Evolutionary conservation across 2,329 filamentous ascomycete species (phyloP).

Genomic region (Cryphonectria radicalis): DNA sequence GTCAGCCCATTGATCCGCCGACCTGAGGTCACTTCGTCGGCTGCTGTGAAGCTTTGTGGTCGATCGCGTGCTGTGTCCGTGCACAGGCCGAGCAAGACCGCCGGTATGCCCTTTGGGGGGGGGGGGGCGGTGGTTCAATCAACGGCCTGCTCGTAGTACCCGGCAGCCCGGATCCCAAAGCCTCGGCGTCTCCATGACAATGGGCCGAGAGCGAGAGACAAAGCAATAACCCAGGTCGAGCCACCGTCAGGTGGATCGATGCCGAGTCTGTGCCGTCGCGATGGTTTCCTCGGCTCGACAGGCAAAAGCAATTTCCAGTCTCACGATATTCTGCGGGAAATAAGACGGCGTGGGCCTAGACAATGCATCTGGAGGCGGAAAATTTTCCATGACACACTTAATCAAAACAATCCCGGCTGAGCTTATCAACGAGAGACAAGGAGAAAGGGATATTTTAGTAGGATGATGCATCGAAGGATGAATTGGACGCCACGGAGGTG

Average conservation of each 20-base stretch:
- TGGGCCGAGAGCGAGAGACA: not conserved
- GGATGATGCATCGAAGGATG: not conserved
- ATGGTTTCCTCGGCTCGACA: not conserved
- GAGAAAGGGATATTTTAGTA: not conserved
- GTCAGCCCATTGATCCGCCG: not conserved
- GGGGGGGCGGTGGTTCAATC: too few relatives aligned
- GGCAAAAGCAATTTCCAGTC: slow-evolving; percentile 2
- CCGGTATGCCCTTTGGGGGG: not conserved
- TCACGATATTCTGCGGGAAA: not conserved
- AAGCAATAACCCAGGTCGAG: not conserved
- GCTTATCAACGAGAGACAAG: slow-evolving; percentile 1
- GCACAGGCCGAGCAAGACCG: not conserved
- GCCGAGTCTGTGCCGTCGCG: not conserved
- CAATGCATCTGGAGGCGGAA: not conserved
- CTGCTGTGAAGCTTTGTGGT: too few relatives aligned
- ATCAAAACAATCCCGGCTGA: not conserved
- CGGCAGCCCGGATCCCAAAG: not conserved
- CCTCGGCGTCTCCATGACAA: not conserved
- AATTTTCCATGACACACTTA: slow-evolving; percentile 3
- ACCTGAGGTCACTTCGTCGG: not conserved
- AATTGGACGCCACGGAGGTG: not conserved
- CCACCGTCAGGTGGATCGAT: not conserved
- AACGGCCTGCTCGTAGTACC: not conserved
- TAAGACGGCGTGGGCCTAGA: not conserved
- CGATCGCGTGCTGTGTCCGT: not conserved